Base-by-base conservation (phyloP, 257 asterid species). In the Lantana camara region DNA sequence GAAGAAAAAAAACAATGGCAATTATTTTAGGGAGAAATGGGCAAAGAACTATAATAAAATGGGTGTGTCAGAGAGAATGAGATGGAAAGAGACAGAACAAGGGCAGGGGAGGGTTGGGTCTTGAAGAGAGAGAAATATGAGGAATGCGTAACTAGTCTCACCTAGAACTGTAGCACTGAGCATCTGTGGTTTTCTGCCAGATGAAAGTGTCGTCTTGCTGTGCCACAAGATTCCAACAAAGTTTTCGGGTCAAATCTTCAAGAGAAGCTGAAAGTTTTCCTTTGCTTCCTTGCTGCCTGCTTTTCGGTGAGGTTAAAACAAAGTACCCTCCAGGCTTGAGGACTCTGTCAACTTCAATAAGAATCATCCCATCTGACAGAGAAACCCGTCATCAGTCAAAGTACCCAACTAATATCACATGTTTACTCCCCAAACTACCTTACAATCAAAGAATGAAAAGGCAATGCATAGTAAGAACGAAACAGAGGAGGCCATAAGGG, bases 291-390 rank as follows among this genome's bases (percentile, higher is more conserved):
- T 84, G 88, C 70, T 71, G 86, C 72, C 74, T 80, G 74, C 84
- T 82, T 71, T 71, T 68, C 52, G 95, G 91, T 50, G 96, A 84
- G 73, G 97, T 90, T 74, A 93, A 74, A 56, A 90, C 96, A 72
- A 93, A 72, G 84, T 90, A 93, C 69, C 97, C 96, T 69, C 99
- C 99, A 2, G 99, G 99, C 82, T 78, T 93, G 78, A 90, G 95
- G 62, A 93, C 66, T 76, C 99, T 92, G 65, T 93, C 99, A 65
- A 84, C 86, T 84, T 93, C 99, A 60, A 90, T 80, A 66, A 93
- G 96, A 60, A 81, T 78, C 70, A 82, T 63, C 42, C 99, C 95
- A 79, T 80, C 97, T 93, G 98, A 71, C 48, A 70, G 34, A 85
- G 58, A 75, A 71, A 68, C 24, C 16, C 44, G 78, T 42, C 37